Evolutionary conservation across 768 basidiomycete genomes (phyloP), one percentile per base, ranked within the genome.

Genomic region (Amanita thiersii): DNA sequence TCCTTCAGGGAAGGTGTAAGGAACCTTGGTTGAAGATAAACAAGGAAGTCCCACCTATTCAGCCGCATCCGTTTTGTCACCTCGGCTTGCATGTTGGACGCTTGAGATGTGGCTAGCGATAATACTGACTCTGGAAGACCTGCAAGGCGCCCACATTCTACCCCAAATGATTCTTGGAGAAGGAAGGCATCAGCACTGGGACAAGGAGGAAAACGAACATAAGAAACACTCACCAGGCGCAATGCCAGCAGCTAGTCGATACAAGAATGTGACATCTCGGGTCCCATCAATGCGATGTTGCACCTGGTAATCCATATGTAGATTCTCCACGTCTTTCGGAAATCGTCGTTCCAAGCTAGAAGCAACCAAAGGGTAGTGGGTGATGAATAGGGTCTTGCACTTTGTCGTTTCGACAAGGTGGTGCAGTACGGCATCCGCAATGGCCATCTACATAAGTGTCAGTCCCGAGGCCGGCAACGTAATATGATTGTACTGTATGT

Each of bases 321-420:
- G 57, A 55, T 92, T 93, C 50, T 79, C 70, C 26, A 89, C 64
- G 10, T 77, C 69, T 10, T 54, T 47, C 1, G 82, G 78, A 55
- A 74, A 83, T 44, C 68, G 69, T 20, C 65, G 68, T 50, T 77
- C 75, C 18, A 89, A 55, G 32, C 78, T 77, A 3, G 68, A 61
- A n/a, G 88, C 88, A 9, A 94, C 75, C 25, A 81, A 65, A 3
- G 92, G 91, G 54, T 96, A 97, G 56, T 97, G 93, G 0, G 94
- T 97, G 53, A 97, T 94, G 59, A 97, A 98, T 25, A 97, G 61
- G 1, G 85, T 86, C 58, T 81, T 83, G 61, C 78, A 81, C 47
- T 69, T 70, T 19, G 68, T 72, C 1, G 55, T 57, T 47, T 72
- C 60, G 11, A 82, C 68, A 5, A 93, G 68, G 40, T 89, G 73